phyloP scores from a whole-genome alignment of 306 rosid species.

The Castanea sativa region DNA sequence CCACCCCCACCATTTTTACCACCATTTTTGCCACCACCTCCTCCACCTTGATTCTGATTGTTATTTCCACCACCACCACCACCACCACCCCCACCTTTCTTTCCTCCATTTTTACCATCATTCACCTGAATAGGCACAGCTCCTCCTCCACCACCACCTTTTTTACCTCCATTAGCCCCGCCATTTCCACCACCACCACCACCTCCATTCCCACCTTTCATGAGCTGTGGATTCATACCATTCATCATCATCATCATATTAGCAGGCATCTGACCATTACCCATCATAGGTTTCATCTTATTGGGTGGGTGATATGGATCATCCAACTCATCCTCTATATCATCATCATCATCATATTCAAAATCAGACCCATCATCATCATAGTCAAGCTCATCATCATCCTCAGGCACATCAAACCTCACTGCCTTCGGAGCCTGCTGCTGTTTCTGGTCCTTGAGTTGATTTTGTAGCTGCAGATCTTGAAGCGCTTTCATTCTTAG shows the following conservation, averaged over 20 bases:
- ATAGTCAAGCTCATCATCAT: slow-evolving; percentile 36
- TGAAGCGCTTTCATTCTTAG: slow-evolving; percentile 53
- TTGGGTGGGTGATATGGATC: slow-evolving; percentile 28
- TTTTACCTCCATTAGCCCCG: too few relatives aligned
- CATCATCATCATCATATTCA: slow-evolving; percentile 36
- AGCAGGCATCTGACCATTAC: slow-evolving; percentile 28
- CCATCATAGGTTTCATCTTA: slow-evolving; percentile 51
- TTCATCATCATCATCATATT: slow-evolving; percentile 37
- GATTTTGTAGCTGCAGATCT: slow-evolving; percentile 65
- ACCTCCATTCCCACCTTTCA: slow-evolving; percentile 27
- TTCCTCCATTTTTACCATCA: slow-evolving; percentile 35
- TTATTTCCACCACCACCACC: slow-evolving; percentile 31
- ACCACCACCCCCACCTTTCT: slow-evolving; percentile 25
- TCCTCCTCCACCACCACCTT: slow-evolving; percentile 21
- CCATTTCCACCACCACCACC: slow-evolving; percentile 23
- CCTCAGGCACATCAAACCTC: slow-evolving; percentile 49
- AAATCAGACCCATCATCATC: not conserved
- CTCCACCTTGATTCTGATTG: slow-evolving; percentile 27
- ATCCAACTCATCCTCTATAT: slow-evolving; percentile 55
- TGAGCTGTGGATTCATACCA: not conserved
- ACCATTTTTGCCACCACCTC: slow-evolving; percentile 35
- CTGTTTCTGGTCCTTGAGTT: slow-evolving; percentile 54
- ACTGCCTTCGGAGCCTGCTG: slow-evolving; percentile 53
- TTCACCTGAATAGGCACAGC: slow-evolving; percentile 6
- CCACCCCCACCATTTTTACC: slow-evolving; percentile 22